Percentiles rank a stretch among this genome's conserved stretches.
Conservation (phyloP, 1,284 basidiomycete genomes). For the Ceratobasidium sp. region DNA sequence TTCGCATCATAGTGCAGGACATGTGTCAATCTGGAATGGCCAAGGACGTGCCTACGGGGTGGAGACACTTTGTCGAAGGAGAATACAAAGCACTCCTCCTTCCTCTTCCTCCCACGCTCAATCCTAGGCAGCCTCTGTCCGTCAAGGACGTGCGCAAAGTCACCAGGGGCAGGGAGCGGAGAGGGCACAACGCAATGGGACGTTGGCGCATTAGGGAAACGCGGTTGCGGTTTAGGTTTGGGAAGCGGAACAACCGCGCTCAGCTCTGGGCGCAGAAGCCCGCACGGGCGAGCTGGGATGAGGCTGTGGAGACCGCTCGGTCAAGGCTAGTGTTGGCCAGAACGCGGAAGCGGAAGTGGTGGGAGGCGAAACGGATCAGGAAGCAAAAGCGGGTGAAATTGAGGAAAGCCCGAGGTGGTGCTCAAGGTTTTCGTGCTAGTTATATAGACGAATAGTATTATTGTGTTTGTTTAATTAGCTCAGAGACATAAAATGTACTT, state of each 20-base stretch:
- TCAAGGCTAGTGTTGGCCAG: background rate
- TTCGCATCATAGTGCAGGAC: conserved; percentile 12
- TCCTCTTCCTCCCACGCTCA: background rate
- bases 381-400: no score
- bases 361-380: no score
- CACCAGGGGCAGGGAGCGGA: background rate
- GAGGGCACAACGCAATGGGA: background rate
- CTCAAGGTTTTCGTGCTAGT: no score
- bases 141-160: background rate
- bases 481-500: no score
- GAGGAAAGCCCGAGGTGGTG: no score
- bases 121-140: background rate
- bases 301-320: background rate
- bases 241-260: background rate
- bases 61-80: conserved; percentile 20
- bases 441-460: no score
- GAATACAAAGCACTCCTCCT: background rate
- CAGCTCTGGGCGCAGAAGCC: background rate
- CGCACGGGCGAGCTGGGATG: background rate
- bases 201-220: conserved; percentile 13
- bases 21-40: conserved; percentile 28
- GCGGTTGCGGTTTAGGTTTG: background rate
- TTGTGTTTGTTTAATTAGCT: no score
- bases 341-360: background rate
- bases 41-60: conserved; percentile 9